Evolutionary conservation across 345 rosid genomes (phyloP), one percentile per base, ranked within the genome.

Genomic region (Salix purpurea): DNA sequence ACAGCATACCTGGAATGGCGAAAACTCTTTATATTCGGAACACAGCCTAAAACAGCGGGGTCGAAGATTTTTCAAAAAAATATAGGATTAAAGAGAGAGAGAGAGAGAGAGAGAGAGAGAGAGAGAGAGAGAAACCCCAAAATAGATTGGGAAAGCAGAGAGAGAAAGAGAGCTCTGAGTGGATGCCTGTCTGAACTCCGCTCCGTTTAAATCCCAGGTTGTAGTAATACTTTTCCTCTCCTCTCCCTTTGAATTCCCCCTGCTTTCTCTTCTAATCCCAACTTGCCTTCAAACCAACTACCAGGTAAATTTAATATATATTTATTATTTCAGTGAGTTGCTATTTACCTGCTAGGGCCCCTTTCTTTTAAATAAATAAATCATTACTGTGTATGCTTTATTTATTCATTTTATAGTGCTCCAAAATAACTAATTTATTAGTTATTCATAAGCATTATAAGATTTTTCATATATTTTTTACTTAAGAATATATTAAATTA

Each of bases 281-380:
- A 46, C 50, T 12, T 46, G 18, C 21, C 58, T 84, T 83, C 81
- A 86, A 86, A 85, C 78, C 79, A 80, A 60, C 76, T 4, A 60
- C 71, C 54, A 15, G 9, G 16, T 15, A 24, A 24, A 32, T 44
- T 14, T 12, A 3, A 44, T 13, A 12, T 14, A 44, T 44, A 13
- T 44, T 44, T 46, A 46, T 13, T 14, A 46, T 46, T 3, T 46
- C 50, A 1, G 8, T 21, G 23, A 34, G 64, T n/a, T 26, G n/a
- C 32, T 67, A 44, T 36, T 40, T 70, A 40, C 19, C 74, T 9
- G 32, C 44, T 16, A 18, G 69, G n/a, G 30, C 74, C 61, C 74
- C 0, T 61, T 6, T 42, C 9, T 77, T 62, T 77, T n/a, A 14
- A 42, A 76, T 40, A 40, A 40, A 40, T 40, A 40, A 40, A 9